Conservation (phyloP, 1,139 yeast species). For the Yamadazyma diddensiae region DNA sequence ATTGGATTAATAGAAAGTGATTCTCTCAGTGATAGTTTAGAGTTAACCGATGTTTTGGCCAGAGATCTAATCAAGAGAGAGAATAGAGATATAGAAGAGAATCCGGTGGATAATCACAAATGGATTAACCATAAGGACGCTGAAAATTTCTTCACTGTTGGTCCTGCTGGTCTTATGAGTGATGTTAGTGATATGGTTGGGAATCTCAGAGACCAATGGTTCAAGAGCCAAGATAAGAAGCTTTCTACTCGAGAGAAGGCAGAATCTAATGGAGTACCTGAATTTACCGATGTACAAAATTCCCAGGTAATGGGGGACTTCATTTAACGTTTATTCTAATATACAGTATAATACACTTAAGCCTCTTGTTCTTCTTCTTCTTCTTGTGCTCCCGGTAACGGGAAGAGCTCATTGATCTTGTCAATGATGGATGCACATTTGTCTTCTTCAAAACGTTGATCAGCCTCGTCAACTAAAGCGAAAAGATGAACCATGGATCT, state of each 20-base stretch:
- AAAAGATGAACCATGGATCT: conserved; percentile 74
- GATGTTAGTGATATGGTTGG: conserved; percentile 56
- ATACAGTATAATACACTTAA: conserved; percentile 12
- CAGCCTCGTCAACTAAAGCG: conserved; percentile 88
- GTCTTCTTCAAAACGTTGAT: conserved; percentile 68
- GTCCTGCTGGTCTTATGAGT: conserved; percentile 68
- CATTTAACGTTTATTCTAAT: conserved; percentile 6
- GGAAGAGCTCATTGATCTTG: conserved; percentile 50
- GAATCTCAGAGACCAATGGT: conserved; percentile 38
- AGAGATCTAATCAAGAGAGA: conserved; percentile 34
- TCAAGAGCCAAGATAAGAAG: conserved; percentile 17
- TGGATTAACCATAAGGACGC: conserved; percentile 54
- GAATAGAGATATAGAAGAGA: conserved; percentile 33
- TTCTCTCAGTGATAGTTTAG: conserved; percentile 23
- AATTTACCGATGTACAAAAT: too few species aligned
- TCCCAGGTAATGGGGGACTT: conserved; percentile 29
- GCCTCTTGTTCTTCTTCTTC: conserved; percentile 31
- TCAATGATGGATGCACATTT: conserved; percentile 54
- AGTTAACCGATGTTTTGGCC: conserved; percentile 30
- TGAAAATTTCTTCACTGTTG: conserved; percentile 59
- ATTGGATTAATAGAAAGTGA: conserved; percentile 9
- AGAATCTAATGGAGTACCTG: too few species aligned
- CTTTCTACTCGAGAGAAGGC: conserved; percentile 3
- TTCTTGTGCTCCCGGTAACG: conserved; percentile 34
- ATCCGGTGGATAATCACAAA: conserved; percentile 19